Conservation (phyloP, 2,329 filamentous ascomycete species). For the Alternaria atra region DNA sequence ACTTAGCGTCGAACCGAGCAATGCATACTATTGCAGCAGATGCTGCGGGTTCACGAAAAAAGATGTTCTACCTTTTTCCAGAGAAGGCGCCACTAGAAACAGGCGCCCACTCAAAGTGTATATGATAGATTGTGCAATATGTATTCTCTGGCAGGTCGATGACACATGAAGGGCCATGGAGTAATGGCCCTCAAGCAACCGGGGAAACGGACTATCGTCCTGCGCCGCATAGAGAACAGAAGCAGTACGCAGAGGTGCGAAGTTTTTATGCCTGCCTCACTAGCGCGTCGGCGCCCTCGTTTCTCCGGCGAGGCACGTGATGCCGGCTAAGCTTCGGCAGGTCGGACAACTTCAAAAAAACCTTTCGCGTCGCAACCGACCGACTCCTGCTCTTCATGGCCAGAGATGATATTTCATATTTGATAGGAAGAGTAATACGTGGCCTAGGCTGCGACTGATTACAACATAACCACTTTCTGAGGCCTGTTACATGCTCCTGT, state of each 20-base stretch:
- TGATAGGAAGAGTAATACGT: slow-evolving; percentile 24
- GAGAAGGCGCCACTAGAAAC: slow-evolving; percentile 46
- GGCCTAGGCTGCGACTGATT: slow-evolving; percentile 26
- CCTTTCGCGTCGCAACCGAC: not conserved
- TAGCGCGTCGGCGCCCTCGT: slow-evolving; percentile 11
- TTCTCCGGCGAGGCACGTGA: slow-evolving; percentile 13
- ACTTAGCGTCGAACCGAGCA: not conserved
- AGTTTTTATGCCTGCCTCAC: slow-evolving; percentile 31
- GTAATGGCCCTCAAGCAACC: slow-evolving; percentile 73
- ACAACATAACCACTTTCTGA: slow-evolving; percentile 30
- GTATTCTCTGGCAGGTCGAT: slow-evolving; percentile 75
- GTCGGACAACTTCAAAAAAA: slow-evolving; percentile 3
- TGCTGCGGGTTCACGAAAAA: not conserved
- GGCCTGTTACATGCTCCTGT: slow-evolving; percentile 22
- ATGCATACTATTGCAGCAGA: not conserved
- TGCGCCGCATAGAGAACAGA: slow-evolving; percentile 80
- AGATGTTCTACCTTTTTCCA: slow-evolving; percentile 65
- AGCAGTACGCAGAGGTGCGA: slow-evolving; percentile 43
- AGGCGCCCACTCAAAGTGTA: slow-evolving; percentile 52
- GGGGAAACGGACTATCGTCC: slow-evolving; percentile 72
- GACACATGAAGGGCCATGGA: slow-evolving; percentile 71
- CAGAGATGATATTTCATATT: slow-evolving; percentile 46
- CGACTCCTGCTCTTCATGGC: slow-evolving; percentile 34
- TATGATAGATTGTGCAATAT: slow-evolving; percentile 73
- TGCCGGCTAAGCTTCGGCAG: slow-evolving; percentile 10